Conservation (phyloP, 2,329 filamentous ascomycete species). For the Phyllosticta paracitricarpa region DNA sequence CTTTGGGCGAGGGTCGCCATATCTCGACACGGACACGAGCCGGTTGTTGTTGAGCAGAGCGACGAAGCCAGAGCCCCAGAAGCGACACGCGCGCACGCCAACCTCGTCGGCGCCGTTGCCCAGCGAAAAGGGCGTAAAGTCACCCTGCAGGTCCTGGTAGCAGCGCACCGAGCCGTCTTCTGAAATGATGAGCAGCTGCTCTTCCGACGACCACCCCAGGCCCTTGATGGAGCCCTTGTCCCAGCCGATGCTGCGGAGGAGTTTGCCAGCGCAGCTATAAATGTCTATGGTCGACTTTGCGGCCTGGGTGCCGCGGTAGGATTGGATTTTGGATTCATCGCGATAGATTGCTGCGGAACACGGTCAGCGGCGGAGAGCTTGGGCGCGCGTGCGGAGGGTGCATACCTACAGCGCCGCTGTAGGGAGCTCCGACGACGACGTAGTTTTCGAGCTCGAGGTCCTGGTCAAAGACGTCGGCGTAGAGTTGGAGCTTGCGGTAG, state of each 20-base stretch:
- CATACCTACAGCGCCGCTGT: conserved; percentile 84
- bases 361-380: background rate
- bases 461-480: conserved; percentile 85
- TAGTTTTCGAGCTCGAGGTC: conserved; percentile 94
- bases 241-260: conserved; percentile 78
- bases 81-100: conserved; percentile 79
- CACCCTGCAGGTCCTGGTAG: conserved; percentile 83
- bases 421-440: conserved; percentile 81
- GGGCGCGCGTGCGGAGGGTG: conserved; percentile 12
- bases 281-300: conserved; percentile 83
- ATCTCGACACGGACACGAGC: conserved; percentile 76
- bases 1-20: conserved; percentile 82
- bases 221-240: conserved; percentile 81
- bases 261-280: conserved; percentile 85
- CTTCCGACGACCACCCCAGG: conserved; percentile 93
- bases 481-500: conserved; percentile 90
- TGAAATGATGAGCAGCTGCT: conserved; percentile 79
- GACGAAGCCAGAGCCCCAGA: conserved; percentile 88
- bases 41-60: conserved; percentile 82
- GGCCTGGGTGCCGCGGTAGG: conserved; percentile 61
- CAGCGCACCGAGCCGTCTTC: conserved; percentile 84
- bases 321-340: conserved; percentile 74
- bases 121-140: conserved; percentile 89
- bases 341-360: conserved; percentile 60
- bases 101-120: conserved; percentile 83